phyloP scores from a whole-genome alignment of 805 yeast genomes.

The Ogataea salicorniae region DNA sequence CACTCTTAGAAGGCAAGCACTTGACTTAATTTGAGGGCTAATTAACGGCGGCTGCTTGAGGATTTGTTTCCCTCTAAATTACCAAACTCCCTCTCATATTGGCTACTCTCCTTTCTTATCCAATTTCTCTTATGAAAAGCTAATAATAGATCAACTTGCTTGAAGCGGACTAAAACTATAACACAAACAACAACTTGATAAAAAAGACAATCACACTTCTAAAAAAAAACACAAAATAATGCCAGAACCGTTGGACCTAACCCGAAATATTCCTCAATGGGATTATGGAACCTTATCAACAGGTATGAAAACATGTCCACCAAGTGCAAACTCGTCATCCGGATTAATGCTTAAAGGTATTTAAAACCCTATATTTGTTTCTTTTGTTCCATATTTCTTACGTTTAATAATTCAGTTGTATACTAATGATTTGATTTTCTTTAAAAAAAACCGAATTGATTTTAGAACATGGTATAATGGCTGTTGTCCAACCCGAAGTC shows the following conservation, averaged over 20 bases:
- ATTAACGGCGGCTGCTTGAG: no score
- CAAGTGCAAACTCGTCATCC: slow-evolving; percentile 21
- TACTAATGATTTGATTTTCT: slow-evolving; percentile 1
- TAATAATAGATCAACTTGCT: no score
- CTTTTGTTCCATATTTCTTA: no score
- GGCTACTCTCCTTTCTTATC: no score
- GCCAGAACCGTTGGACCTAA: not conserved
- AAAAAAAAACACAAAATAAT: not conserved
- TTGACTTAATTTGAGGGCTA: no score
- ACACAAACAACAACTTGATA: no score
- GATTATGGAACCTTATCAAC: slow-evolving; percentile 23
- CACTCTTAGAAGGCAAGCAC: no score
- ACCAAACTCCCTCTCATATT: no score
- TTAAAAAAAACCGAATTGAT: not conserved
- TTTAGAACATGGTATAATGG: slow-evolving; percentile 30
- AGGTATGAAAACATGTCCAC: slow-evolving; percentile 10
- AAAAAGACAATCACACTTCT: not conserved
- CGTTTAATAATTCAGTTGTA: no score
- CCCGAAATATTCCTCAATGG: slow-evolving; percentile 20
- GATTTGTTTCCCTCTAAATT: no score
- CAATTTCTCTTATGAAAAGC: no score
- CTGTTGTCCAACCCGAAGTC: slow-evolving; percentile 41
- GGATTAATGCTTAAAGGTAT: slow-evolving; percentile 22
- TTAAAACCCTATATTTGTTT: no score
- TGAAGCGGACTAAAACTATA: not conserved